These are phyloP conservation scores for Russula sp. DNA, from an alignment of 768 basidiomycete genomes.

Conservation along the genomic window DNA sequence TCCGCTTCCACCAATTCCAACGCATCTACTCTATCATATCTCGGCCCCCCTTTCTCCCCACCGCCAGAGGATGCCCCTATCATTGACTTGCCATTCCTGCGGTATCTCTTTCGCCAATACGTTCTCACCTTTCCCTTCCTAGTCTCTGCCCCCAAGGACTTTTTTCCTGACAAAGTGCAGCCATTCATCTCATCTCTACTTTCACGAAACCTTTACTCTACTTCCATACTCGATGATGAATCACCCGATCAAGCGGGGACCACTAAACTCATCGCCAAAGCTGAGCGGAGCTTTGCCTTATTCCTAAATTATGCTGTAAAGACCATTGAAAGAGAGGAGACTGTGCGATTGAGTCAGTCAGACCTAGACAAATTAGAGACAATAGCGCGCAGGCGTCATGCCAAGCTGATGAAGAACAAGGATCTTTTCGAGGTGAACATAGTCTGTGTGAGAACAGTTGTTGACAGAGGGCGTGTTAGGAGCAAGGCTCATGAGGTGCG, in stretches of 20 bases:
- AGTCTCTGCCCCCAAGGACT: constrained; percentile 78
- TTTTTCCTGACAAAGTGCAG: constrained; percentile 93
- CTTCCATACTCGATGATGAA: constrained; percentile 53
- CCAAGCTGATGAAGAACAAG: constrained; percentile 40
- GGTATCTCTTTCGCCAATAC: constrained; percentile 88
- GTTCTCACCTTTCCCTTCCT: constrained; percentile 95
- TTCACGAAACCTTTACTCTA: constrained; percentile 66
- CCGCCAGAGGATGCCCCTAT: constrained; percentile 51
- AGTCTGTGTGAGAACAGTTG: constrained; percentile 76
- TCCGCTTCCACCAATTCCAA: constrained; percentile 39
- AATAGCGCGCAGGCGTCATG: constrained; percentile 58
- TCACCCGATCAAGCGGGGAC: constrained; percentile 48
- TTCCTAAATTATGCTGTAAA: constrained; percentile 80
- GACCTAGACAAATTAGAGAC: constrained; percentile 78
- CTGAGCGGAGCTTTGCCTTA: constrained; percentile 80
- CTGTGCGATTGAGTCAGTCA: constrained; percentile 80
- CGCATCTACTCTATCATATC: constrained; percentile 70
- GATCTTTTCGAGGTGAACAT: constrained; percentile 87
- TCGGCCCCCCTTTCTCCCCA: constrained; percentile 82
- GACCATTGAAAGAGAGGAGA: constrained; percentile 77
- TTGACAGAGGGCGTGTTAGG: constrained; percentile 80
- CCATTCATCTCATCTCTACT: constrained; percentile 85
- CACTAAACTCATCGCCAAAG: constrained; percentile 63
- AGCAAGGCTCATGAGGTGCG: constrained; percentile 83
- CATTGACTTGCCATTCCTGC: constrained; percentile 80